Evolutionary conservation across 345 rosid genomes (phyloP).

Genomic region (Brassica juncea): DNA sequence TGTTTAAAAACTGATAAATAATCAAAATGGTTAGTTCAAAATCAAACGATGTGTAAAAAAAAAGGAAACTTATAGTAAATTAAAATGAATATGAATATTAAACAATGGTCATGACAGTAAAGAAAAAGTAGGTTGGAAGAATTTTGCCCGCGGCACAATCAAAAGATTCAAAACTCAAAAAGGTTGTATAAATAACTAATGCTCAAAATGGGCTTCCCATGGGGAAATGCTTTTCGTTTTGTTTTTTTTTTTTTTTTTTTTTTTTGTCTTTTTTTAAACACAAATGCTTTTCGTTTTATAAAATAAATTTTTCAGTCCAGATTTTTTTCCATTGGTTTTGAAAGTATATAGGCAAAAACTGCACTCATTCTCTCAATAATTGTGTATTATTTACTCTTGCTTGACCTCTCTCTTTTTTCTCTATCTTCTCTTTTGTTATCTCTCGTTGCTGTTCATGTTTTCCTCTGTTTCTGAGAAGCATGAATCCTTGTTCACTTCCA

Average conservation of each 20-base stretch:
- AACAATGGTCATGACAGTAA: not conserved
- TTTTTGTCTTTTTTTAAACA: too few species aligned
- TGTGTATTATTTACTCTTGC: slow-evolving; percentile 1
- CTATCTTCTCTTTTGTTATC: not conserved
- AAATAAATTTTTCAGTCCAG: slow-evolving; percentile 3
- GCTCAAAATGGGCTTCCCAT: slow-evolving; percentile 7
- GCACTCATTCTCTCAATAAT: slow-evolving; percentile 17
- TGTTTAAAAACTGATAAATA: not conserved
- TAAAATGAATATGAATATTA: not conserved
- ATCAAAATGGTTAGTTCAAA: not conserved
- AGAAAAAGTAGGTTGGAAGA: not conserved
- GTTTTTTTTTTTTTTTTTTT: too few species aligned
- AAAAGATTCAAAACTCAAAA: not conserved
- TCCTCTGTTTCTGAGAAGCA: not conserved
- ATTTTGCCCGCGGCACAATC: slow-evolving; percentile 5
- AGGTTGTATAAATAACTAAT: not conserved
- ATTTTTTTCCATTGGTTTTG: not conserved
- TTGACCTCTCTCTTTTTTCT: not conserved
- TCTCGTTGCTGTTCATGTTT: not conserved
- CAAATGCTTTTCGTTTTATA: not conserved
- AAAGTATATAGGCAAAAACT: not conserved
- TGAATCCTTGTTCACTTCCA: not conserved
- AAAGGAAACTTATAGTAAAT: too few species aligned
- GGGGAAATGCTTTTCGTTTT: not conserved
- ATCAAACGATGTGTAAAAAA: not conserved